Base-by-base conservation (phyloP, 805 yeast species). In the Metschnikowia chrysomelidarum region DNA sequence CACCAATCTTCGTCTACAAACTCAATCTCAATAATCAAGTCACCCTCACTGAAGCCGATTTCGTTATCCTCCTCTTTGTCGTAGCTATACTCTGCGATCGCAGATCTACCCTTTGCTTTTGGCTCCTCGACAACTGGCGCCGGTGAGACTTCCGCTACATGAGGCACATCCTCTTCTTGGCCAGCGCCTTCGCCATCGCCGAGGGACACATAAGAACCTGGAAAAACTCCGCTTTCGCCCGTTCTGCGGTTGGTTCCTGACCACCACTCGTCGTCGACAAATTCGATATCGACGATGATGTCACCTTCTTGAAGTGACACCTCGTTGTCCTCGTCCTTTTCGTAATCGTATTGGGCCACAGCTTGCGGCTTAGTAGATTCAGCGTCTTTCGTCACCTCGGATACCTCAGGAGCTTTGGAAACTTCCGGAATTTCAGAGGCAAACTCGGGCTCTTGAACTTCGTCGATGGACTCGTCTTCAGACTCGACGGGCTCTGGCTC, bases 1-100 rank as follows among this genome's bases (percentile, higher is more conserved):
- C 98, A 93, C 98, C 98, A 93, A 57, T 87, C 96, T 29, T 87
- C 96, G 51, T 88, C 95, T 12, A 86, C 83, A 59, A 86, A 84
- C 50, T 88, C 95, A 44, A 93, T 83, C 41, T 87, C 84, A 13
- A 78, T 67, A 44, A 93, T 87, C 41, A 71, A 53, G 49, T 87
- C 98, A 34, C 91, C 94, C 56, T 87, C 96, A 16, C 68, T 74
- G 59, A 93, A 93, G 2, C 78, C 74, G 41, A 93, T 70, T 64
- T 93, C 98, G 54, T 89, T 93, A 46, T 83, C 95, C 62, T 93
- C 98, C 18, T 82, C 82, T 20, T 95, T 96, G 32, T 83, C 95
- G 57, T 91, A 89, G 50, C 80, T 85, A 57, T 73, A 85, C 40
- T 76, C 79, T 2, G 91, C 89, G 31, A 69, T 62, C 2, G 89